A percentile compares a stretch with the other conserved stretches of the same genome.
These are phyloP conservation scores for Monosporascus sp. DNA, from an alignment of 2,329 filamentous ascomycete genomes.

Conservation along the genomic window DNA sequence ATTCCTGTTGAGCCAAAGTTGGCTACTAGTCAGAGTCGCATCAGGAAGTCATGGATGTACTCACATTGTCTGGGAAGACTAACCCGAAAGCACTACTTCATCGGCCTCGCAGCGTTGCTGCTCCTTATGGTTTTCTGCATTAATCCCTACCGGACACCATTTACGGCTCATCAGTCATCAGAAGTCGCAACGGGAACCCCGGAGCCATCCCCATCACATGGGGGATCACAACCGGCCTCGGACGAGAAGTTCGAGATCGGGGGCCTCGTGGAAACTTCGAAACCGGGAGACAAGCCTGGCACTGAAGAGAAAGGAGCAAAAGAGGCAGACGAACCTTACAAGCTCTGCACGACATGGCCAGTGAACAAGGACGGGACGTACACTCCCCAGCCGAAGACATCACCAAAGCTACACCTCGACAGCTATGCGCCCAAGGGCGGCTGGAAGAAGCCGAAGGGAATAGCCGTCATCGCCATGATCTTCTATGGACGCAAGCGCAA, in stretches of 20 bases:
- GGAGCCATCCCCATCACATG: too few species aligned
- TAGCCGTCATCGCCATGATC: conserved; percentile 36
- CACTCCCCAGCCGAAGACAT: background rate
- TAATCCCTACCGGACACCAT: background rate
- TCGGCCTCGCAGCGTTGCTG: background rate
- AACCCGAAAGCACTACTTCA: background rate
- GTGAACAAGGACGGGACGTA: conserved; percentile 5
- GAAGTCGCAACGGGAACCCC: too few species aligned
- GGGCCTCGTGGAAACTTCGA: too few species aligned
- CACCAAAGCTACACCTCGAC: conserved; percentile 6
- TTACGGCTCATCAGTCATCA: background rate
- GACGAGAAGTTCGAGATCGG: too few species aligned
- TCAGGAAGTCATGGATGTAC: background rate
- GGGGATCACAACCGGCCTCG: too few species aligned
- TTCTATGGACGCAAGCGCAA: conserved; percentile 39
- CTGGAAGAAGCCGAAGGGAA: conserved; percentile 22
- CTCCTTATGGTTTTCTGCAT: background rate
- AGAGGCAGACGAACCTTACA: background rate
- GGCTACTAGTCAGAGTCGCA: background rate
- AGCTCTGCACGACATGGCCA: conserved; percentile 9
- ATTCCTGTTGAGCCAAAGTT: background rate
- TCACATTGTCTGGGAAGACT: background rate
- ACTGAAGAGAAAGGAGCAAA: background rate
- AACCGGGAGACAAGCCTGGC: background rate
- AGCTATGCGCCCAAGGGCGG: conserved; percentile 18